Base-by-base conservation (phyloP, 2,329 filamentous ascomycete genomes). In the Penicillium sp. region DNA sequence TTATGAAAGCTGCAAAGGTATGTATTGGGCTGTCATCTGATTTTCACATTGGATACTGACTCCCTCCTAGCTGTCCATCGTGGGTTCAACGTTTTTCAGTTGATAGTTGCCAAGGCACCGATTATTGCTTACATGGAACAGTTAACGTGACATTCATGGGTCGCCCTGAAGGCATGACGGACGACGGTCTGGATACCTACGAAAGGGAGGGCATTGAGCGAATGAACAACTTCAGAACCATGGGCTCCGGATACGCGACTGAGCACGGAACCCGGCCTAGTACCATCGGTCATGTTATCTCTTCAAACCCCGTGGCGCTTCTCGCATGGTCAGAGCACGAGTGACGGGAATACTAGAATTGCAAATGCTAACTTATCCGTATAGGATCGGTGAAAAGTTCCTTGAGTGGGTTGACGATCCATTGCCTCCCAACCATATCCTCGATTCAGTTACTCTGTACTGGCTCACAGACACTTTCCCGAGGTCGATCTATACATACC, bases 301-400 rank as follows among this genome's bases (percentile, higher is more conserved):
- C 66, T 1, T 54, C 60, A 2, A 69, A 53, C 24, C 67, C 67
- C 3, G 46, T 69, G 5, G 62, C 66, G 4, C 54, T 69, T 31
- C 49, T 69, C 9, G 59, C 67, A 46, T 69, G 67, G 65, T 67
- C 46, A 53, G 58, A 4, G 1, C 33, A 12, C 1, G 15, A 10
- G 20, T 3, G 13, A 4, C 6, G 37, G 4, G 2, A 15, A 3
- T 10, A 18, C 41, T 10, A 1, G 10, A 6, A 42, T 7, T 18
- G 20, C 25, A 8, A 3, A 9, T 5, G 7, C 20, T 41, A 15
- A 20, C 33, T 53, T 7, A 57, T 23, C 1, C 31, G 1, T 6
- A 1, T 43, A 77, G 75, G 68, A 52, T 69, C 45, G 69, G 68
- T 9, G 69, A 72, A 46, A 72, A 70, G 25, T 68, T 65, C 35